Base-by-base conservation (phyloP, 495 filamentous ascomycete species). In the Hyaloscypha variabilis region DNA sequence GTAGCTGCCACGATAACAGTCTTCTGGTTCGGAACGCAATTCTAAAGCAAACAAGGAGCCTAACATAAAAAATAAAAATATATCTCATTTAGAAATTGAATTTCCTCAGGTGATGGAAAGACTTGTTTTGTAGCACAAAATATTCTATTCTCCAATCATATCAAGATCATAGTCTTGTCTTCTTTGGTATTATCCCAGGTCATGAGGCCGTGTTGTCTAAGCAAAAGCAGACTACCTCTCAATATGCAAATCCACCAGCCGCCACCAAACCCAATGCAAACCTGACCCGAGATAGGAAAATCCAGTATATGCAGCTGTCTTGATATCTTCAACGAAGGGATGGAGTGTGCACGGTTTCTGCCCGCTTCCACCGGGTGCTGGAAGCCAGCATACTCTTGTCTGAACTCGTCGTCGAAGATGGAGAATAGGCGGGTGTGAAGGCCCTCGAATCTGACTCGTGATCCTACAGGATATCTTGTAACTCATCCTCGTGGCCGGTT, bases 271-370 rank as follows among this genome's bases (percentile, higher is more conserved):
- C 39, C 39, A 46, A 46, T 46, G 39, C 39, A 46, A 46, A 46
- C 39, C 11, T 46, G 39, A 46, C 39, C 39, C 17, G 17, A 46
- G 39, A 46, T 46, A 46, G 39, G 39, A 46, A 46, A 46, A 46
- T 46, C 39, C 39, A 46, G 11, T 46, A 46, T 46, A 46, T 46
- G 39, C 39, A 46, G 3, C 39, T 14, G 39, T 46, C 39, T 46
- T 46, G 39, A 46, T 46, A 46, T 46, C 39, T 46, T 46, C 39
- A 46, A 46, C 39, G 39, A 46, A 46, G 13, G 39, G 39, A 34
- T 6, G 39, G 39, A 46, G 6, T 46, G 39, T 46, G 39, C 39
- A 14, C 10, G 39, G 39, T 19, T 3, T 46, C 17, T 17, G 17
- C 14, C 39, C 39, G 39, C 13, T 3, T 46, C 17, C 17, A 17